Base-by-base conservation (phyloP, 108 stramenopile genomes). In the Cyclotella baltica region DNA sequence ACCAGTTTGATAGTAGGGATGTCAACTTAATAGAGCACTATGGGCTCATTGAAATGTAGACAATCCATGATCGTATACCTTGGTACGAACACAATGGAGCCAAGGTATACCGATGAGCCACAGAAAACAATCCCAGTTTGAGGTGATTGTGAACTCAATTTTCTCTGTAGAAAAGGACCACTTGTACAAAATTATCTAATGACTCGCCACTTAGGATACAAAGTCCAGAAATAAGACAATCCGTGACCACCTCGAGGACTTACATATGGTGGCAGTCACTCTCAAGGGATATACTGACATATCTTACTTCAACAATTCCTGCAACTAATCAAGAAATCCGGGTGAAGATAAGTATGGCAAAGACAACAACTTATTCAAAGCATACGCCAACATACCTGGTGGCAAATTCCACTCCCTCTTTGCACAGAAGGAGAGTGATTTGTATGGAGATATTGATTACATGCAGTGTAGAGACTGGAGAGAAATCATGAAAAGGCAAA, bases 171-270 rank as follows among this genome's bases (percentile, higher is more conserved):
- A 23, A 18, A 58, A 58, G 30, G 29, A 28, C 2, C 57, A 58
- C 4, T 28, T 58, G 4, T 58, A 58, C 57, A 58, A 58, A 28
- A 18, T 58, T 16, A 18, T 63, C 8, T 38, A 38, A 36, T 38
- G 37, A 63, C 38, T 37, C 22, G 38, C 62, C 62, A 63, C 62
- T n/a, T 25, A 38, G 36, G 57, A 58, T 18, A 30, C 34, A 6
- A 63, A 63, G 37, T 63, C 62, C 8, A 63, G 36, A 34, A 63
- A 63, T 36, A 63, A 15, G 5, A 36, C 53, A 6, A 5, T 55
- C 22, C 53, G 53, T 55, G 22, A 55, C 53, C 18, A n/a, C 18
- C 53, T 55, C 53, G n/a, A 55, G 53, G 53, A 55, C 9, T n/a
- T 55, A 19, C 53, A 10, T 10, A 23, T n/a, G 53, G 53, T 55